Evolutionary conservation across 371 early-diverging fungal species (phyloP).

Genomic region (Rhizopus microsporus): DNA sequence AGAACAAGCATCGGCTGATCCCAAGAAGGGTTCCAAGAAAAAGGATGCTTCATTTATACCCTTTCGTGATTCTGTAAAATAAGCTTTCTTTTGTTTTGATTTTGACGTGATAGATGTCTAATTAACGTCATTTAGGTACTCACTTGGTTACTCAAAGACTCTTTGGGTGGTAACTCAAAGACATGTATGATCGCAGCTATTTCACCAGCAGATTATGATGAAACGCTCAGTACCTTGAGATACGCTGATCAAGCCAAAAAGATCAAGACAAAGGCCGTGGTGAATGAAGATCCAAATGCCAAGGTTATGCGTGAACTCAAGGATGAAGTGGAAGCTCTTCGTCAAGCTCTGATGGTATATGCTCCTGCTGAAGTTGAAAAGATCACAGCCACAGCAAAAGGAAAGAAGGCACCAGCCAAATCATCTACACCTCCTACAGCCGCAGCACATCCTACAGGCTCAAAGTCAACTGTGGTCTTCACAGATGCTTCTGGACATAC

Average conservation of each 20-base stretch:
- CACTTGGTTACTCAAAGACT: slow-evolving; percentile 92
- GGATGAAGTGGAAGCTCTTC: slow-evolving; percentile 74
- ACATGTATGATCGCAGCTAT: slow-evolving; percentile 89
- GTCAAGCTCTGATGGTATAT: slow-evolving; percentile 59
- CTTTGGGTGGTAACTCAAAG: slow-evolving; percentile 88
- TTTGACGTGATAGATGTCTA: not conserved
- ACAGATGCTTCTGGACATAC: slow-evolving; percentile 48
- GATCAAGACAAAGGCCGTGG: slow-evolving; percentile 85
- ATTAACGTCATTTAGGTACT: slow-evolving; percentile 38
- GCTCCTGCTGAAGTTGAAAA: slow-evolving; percentile 50
- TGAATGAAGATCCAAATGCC: slow-evolving; percentile 86
- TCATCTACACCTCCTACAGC: not conserved
- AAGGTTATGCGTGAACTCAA: slow-evolving; percentile 79
- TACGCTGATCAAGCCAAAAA: slow-evolving; percentile 92
- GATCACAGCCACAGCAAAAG: slow-evolving; percentile 27
- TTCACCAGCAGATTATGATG: slow-evolving; percentile 76
- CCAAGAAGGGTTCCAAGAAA: slow-evolving; percentile 49
- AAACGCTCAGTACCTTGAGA: slow-evolving; percentile 89
- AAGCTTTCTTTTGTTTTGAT: slow-evolving; percentile 7
- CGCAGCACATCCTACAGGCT: not conserved
- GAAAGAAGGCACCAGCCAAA: slow-evolving; percentile 3
- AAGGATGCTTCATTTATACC: slow-evolving; percentile 63
- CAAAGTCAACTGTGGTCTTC: slow-evolving; percentile 40
- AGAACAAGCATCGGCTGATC: slow-evolving; percentile 52
- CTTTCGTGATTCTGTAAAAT: slow-evolving; percentile 78